Conservation (phyloP, 495 filamentous ascomycete genomes). For the Talaromyces liani region DNA sequence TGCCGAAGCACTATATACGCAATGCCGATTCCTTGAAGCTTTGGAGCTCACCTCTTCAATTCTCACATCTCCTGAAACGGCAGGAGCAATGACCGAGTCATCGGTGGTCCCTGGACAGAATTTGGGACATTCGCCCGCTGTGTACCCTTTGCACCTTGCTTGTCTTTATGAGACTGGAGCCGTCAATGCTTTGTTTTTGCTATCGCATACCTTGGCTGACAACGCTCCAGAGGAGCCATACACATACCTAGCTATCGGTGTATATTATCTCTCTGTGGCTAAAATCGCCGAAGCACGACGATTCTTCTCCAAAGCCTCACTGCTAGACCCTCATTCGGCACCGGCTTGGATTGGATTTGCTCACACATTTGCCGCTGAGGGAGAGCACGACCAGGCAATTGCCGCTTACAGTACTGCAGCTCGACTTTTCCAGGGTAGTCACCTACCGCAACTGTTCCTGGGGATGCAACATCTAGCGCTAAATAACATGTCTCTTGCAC, state of each 20-base stretch:
- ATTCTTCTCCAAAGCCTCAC: conserved; percentile 93
- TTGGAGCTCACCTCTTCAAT: conserved; percentile 77
- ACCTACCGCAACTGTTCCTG: conserved; percentile 91
- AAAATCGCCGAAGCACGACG: conserved; percentile 90
- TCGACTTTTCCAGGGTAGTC: conserved; percentile 91
- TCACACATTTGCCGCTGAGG: conserved; percentile 99
- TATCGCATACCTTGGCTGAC: conserved; percentile 92
- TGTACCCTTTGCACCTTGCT: conserved; percentile 86
- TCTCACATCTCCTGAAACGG: conserved; percentile 45
- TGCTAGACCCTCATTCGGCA: conserved; percentile 96
- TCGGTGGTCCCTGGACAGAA: conserved; percentile 30
- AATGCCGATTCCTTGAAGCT: conserved; percentile 86
- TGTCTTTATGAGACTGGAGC: conserved; percentile 82
- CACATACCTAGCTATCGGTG: conserved; percentile 87
- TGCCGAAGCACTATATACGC: conserved; percentile 87
- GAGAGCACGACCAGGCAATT: conserved; percentile 97
- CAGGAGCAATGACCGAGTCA: conserved; percentile 15
- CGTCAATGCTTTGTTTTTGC: conserved; percentile 82
- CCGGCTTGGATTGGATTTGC: conserved; percentile 99
- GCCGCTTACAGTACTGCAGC: conserved; percentile 96
- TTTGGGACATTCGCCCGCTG: conserved; percentile 80
- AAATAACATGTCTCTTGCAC: conserved; percentile 91
- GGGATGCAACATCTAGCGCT: conserved; percentile 97
- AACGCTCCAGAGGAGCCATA: conserved; percentile 84
- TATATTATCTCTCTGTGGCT: conserved; percentile 85